Conservation (phyloP, 768 basidiomycete genomes). For the Xerocomellus amylosporus region DNA sequence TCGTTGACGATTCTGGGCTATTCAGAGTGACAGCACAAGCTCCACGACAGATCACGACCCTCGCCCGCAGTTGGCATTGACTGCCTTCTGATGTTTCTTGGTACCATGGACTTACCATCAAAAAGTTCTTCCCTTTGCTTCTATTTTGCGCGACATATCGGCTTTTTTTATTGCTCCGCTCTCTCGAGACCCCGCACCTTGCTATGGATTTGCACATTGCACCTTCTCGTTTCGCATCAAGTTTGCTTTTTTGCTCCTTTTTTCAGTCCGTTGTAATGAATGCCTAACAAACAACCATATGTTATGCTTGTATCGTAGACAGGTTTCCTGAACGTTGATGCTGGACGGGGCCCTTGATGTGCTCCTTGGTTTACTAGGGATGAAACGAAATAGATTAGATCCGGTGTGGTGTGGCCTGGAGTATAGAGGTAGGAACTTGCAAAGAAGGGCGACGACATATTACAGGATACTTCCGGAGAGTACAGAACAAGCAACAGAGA, state of each 20-base stretch:
- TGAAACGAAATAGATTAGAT: neutral
- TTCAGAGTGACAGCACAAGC: slow-evolving; percentile 3
- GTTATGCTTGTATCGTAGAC: slow-evolving; percentile 32
- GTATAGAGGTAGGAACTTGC: too few species aligned
- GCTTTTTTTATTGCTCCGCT: slow-evolving; percentile 18
- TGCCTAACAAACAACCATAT: slow-evolving; percentile 16
- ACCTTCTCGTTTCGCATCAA: slow-evolving; percentile 19
- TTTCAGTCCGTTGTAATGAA: slow-evolving; percentile 26
- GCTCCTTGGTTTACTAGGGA: neutral
- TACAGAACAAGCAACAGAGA: too few species aligned
- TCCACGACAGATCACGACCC: slow-evolving; percentile 21
- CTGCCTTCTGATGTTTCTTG: slow-evolving; percentile 28
- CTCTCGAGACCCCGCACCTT: slow-evolving; percentile 14
- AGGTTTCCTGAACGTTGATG: slow-evolving; percentile 7
- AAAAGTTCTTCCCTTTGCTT: slow-evolving; percentile 9
- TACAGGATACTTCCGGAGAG: too few species aligned
- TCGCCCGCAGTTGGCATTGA: slow-evolving; percentile 24
- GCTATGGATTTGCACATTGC: slow-evolving; percentile 31
- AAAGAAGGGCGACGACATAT: too few species aligned
- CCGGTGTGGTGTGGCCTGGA: neutral
- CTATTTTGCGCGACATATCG: slow-evolving; percentile 15
- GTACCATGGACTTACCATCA: slow-evolving; percentile 18
- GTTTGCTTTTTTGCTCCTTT: slow-evolving; percentile 5
- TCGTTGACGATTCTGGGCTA: slow-evolving; percentile 11
- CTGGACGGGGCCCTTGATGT: neutral